Conservation (phyloP, 169 alveolate genomes). For the Plasmodium knowlesi region DNA sequence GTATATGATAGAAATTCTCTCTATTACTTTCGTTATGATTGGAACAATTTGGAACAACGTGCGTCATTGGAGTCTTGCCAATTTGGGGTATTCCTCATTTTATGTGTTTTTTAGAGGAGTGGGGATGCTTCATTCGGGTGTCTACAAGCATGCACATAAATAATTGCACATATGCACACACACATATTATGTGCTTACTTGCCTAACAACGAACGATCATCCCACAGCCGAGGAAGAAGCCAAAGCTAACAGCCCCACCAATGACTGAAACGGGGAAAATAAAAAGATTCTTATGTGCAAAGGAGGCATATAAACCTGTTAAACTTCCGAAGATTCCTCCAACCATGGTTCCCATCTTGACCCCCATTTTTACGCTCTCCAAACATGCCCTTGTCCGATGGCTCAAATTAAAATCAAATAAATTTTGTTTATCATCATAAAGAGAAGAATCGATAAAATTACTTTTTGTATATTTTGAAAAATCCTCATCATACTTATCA, state of each 20-base stretch:
- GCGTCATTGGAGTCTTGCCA: not conserved
- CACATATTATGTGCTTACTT: not conserved
- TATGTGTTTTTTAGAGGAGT: not conserved
- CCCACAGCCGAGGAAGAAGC: constrained; percentile 91
- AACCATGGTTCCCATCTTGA: constrained; percentile 92
- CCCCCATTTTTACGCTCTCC: constrained; percentile 92
- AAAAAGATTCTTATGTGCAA: constrained; percentile 85
- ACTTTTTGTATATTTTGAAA: constrained; percentile 67
- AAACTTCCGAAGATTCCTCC: constrained; percentile 93
- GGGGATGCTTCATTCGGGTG: not conserved
- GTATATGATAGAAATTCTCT: not conserved
- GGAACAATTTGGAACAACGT: not conserved
- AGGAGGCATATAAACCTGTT: constrained; percentile 90
- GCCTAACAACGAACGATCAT: constrained; percentile 88
- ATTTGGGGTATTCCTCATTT: not conserved
- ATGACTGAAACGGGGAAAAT: constrained; percentile 88
- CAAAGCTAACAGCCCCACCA: constrained; percentile 91
- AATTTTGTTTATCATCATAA: constrained; percentile 70
- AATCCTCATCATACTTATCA: constrained; percentile 60
- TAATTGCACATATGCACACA: not conserved
- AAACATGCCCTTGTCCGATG: constrained; percentile 87
- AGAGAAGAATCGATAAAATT: constrained; percentile 39
- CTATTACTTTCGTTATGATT: not conserved
- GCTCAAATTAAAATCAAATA: constrained; percentile 77
- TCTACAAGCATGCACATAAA: not conserved